phyloP scores from a whole-genome alignment of 306 rosid genomes.

The Datisca glomerata region DNA sequence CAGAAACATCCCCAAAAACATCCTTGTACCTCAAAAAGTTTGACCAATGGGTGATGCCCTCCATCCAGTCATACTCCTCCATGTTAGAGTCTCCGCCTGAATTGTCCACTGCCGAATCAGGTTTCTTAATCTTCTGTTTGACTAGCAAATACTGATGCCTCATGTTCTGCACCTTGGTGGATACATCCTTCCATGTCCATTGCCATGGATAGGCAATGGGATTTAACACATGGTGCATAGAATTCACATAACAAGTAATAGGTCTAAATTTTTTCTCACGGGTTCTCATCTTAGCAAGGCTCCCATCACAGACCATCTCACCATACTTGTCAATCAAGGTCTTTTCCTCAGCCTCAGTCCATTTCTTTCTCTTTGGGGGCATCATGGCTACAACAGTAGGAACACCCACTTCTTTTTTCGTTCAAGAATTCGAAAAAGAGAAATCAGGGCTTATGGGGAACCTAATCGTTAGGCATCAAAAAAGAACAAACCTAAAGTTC shows the following conservation, averaged over 20 bases:
- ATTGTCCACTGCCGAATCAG: constrained; percentile 26
- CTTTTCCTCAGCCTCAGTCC: constrained; percentile 96
- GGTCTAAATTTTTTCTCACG: constrained; percentile 94
- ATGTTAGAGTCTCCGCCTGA: constrained; percentile 37
- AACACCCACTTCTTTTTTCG: constrained; percentile 2
- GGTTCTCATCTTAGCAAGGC: constrained; percentile 74
- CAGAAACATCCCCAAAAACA: constrained; percentile 75
- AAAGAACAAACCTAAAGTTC: constrained; percentile 8
- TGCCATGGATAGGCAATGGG: constrained; percentile 81
- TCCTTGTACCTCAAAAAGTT: constrained; percentile 91
- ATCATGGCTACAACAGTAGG: constrained; percentile 31
- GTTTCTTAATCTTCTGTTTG: constrained; percentile 91
- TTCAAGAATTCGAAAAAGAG: constrained; percentile 1
- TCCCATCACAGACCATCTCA: constrained; percentile 74
- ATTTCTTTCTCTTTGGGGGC: constrained; percentile 86
- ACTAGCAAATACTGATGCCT: constrained; percentile 91
- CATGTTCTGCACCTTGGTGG: constrained; percentile 98
- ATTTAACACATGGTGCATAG: constrained; percentile 57
- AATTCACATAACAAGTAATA: constrained; percentile 74
- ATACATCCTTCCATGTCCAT: constrained; percentile 96
- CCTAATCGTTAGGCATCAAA: constrained; percentile 24
- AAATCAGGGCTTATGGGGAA: constrained; percentile 16
- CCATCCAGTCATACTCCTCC: constrained; percentile 83
- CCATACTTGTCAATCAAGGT: constrained; percentile 82
- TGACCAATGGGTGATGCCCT: constrained; percentile 84